These are phyloP conservation scores for Starmerella kuoi DNA, from an alignment of 805 yeast species.

Conservation along the genomic window DNA sequence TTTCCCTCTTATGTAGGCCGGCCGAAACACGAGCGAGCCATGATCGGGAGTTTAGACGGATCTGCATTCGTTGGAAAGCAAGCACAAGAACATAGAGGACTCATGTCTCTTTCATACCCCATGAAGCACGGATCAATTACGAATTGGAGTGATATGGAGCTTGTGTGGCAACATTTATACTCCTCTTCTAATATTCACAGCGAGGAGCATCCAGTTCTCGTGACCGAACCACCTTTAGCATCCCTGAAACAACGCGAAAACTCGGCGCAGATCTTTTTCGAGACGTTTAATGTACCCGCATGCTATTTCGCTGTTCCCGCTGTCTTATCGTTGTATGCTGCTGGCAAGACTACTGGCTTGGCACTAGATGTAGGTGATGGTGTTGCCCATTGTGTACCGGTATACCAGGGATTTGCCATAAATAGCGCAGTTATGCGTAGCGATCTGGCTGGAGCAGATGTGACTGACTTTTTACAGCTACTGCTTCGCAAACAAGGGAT, in stretches of 20 bases:
- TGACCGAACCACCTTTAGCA: constrained; percentile 83
- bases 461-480: constrained; percentile 61
- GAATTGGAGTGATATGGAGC: constrained; percentile 81
- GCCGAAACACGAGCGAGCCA: constrained; percentile 71
- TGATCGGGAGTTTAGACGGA: constrained; percentile 58
- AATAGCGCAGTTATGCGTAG: constrained; percentile 59
- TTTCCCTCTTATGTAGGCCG: constrained; percentile 62
- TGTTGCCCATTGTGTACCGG: constrained; percentile 76
- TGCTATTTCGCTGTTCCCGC: constrained; percentile 63
- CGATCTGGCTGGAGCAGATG: constrained; percentile 77
- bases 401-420: constrained; percentile 75
- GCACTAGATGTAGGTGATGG: constrained; percentile 92
- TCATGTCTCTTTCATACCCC: constrained; percentile 61
- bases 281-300: constrained; percentile 65
- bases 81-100: constrained; percentile 68
- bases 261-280: constrained; percentile 56
- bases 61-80: constrained; percentile 62
- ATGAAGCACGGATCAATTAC: constrained; percentile 64
- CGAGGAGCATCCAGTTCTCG: constrained; percentile 76
- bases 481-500: constrained; percentile 62
- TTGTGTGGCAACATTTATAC: constrained; percentile 61
- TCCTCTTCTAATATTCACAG: constrained; percentile 38
- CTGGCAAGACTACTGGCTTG: constrained; percentile 83
- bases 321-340: constrained; percentile 70
- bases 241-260: constrained; percentile 49